A percentile compares a stretch with the other conserved stretches of the same genome.
These are phyloP conservation scores for Trypanosoma avium DNA, from an alignment of 208 protist species.

Conservation along the genomic window DNA sequence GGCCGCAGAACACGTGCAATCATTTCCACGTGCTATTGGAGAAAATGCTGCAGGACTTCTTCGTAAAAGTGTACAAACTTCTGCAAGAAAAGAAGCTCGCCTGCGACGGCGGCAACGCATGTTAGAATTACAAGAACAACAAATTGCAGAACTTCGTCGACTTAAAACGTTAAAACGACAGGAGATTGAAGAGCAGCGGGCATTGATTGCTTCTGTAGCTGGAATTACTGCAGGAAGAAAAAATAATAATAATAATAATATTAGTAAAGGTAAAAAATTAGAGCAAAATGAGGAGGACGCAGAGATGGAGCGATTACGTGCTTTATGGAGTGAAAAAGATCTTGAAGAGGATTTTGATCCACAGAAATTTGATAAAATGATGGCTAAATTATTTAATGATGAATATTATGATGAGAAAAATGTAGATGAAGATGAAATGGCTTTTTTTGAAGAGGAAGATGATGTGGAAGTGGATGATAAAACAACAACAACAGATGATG, in stretches of 20 bases:
- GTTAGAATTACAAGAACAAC: slow-evolving; percentile 57
- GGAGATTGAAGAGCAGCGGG: slow-evolving; percentile 85
- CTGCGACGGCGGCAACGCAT: slow-evolving; percentile 74
- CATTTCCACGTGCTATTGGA: slow-evolving; percentile 80
- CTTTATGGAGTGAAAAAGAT: slow-evolving; percentile 79
- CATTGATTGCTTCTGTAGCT: slow-evolving; percentile 79
- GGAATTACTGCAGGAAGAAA: slow-evolving; percentile 16
- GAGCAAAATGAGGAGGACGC: slow-evolving; percentile 55
- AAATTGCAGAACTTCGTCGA: slow-evolving; percentile 85
- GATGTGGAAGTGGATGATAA: no score
- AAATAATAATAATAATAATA: slow-evolving; percentile 7
- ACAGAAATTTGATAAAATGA: slow-evolving; percentile 85
- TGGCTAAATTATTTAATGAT: slow-evolving; percentile 83
- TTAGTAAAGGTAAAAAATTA: slow-evolving; percentile 4
- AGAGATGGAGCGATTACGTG: slow-evolving; percentile 50
- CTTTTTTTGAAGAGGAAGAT: slow-evolving; percentile 81
- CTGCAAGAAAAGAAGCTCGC: slow-evolving; percentile 77
- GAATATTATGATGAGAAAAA: slow-evolving; percentile 87
- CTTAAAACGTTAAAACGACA: slow-evolving; percentile 89
- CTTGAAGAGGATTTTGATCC: slow-evolving; percentile 86
- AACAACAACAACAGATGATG: not conserved
- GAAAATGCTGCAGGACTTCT: slow-evolving; percentile 68
- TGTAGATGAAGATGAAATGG: slow-evolving; percentile 84
- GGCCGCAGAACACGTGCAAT: slow-evolving; percentile 51
- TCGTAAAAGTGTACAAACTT: slow-evolving; percentile 45